These are phyloP conservation scores for Parathielavia appendiculata DNA, from an alignment of 495 filamentous ascomycete genomes.

Conservation along the genomic window DNA sequence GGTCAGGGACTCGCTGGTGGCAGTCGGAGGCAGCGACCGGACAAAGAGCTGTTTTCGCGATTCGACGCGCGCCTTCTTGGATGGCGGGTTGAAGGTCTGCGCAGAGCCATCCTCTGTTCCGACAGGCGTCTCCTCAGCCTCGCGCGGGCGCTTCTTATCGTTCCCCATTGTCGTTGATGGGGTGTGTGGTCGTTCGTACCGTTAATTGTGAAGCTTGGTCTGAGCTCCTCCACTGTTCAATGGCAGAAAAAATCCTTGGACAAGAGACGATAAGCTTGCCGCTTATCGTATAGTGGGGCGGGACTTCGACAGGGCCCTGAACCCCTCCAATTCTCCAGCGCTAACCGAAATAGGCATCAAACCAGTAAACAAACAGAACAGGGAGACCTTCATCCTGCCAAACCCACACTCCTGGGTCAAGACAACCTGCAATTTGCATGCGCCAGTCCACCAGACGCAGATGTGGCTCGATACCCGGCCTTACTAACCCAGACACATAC, in stretches of 20 bases:
- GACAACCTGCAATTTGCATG: background rate
- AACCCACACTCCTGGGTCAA: background rate
- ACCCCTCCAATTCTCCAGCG: slow-evolving; percentile 19
- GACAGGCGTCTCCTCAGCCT: slow-evolving; percentile 20
- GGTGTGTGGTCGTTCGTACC: background rate
- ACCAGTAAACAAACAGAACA: slow-evolving; percentile 28
- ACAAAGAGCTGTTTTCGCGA: slow-evolving; percentile 76
- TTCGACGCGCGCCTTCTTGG: slow-evolving; percentile 44
- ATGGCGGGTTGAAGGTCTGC: slow-evolving; percentile 28
- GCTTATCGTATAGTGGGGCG: slow-evolving; percentile 23
- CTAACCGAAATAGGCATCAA: slow-evolving; percentile 23
- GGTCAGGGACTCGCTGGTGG: slow-evolving; percentile 77
- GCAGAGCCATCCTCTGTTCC: slow-evolving; percentile 10
- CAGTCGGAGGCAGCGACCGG: slow-evolving; percentile 68
- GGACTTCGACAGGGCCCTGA: background rate
- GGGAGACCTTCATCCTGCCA: background rate
- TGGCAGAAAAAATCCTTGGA: slow-evolving; percentile 17
- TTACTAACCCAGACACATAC: background rate
- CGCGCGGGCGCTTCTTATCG: slow-evolving; percentile 35
- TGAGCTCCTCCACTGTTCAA: slow-evolving; percentile 14
- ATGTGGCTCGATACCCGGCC: background rate
- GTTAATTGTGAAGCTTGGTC: background rate
- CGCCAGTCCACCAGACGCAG: background rate
- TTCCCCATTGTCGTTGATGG: slow-evolving; percentile 31
- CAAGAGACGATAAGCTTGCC: slow-evolving; percentile 20